A percentile compares a stretch with the other conserved stretches of the same genome.
Evolutionary conservation across 2,329 filamentous ascomycete genomes (phyloP).

Genomic region (Ophiostoma sp.): DNA sequence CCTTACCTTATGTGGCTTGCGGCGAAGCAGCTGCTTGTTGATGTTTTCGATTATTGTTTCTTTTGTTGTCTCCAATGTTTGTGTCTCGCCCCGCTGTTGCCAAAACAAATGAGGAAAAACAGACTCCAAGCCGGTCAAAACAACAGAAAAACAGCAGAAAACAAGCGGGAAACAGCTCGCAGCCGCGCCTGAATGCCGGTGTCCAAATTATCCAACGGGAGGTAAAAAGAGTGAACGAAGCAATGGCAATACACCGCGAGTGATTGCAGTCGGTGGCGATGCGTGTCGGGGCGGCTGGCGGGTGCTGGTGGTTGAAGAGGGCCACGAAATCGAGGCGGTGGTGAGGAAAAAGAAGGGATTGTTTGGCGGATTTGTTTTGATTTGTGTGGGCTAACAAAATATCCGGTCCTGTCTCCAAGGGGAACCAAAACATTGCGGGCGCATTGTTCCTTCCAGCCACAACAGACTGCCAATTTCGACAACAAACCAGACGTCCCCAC

Average conservation of each 20-base stretch:
- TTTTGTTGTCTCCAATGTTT: slow-evolving; percentile 18
- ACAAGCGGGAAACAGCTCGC: neutral
- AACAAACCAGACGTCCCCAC: slow-evolving; percentile 19
- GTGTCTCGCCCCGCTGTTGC: slow-evolving; percentile 14
- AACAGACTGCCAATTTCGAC: slow-evolving; percentile 21
- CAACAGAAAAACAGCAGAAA: slow-evolving; percentile 21
- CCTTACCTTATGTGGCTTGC: slow-evolving; percentile 27
- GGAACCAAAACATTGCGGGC: slow-evolving; percentile 31
- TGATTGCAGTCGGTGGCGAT: slow-evolving; percentile 5
- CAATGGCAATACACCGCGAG: slow-evolving; percentile 9
- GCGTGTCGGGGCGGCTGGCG: slow-evolving; percentile 18
- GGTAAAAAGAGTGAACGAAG: neutral
- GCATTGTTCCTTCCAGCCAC: slow-evolving; percentile 26
- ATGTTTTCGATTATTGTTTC: slow-evolving; percentile 20
- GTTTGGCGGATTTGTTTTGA: slow-evolving; percentile 35
- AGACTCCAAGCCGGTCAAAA: slow-evolving; percentile 16
- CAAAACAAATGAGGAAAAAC: slow-evolving; percentile 24
- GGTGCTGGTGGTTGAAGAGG: slow-evolving; percentile 18
- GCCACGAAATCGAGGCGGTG: slow-evolving; percentile 18
- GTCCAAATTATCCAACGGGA: slow-evolving; percentile 27
- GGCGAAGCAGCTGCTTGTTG: slow-evolving; percentile 19
- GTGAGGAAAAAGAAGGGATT: slow-evolving; percentile 25
- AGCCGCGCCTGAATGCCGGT: slow-evolving; percentile 18
- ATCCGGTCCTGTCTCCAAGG: slow-evolving; percentile 32
- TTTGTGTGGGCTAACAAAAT: slow-evolving; percentile 31